Conservation (phyloP, 2,329 filamentous ascomycete genomes). For the Westerdykella sp. region DNA sequence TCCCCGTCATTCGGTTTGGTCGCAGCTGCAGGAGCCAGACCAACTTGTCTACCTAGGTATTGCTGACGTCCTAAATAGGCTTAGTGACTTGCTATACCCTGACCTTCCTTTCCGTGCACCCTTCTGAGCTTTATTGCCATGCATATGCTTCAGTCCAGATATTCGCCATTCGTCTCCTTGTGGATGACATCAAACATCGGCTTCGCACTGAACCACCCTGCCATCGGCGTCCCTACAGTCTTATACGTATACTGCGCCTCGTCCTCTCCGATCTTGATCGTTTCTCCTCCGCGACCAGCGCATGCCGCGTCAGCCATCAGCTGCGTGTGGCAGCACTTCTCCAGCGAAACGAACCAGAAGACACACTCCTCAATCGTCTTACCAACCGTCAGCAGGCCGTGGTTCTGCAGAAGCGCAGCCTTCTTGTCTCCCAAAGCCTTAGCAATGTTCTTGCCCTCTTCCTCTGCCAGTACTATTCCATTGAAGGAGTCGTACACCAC, state of each 20-base stretch:
- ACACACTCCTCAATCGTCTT: slow-evolving; percentile 46
- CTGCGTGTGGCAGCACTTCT: slow-evolving; percentile 51
- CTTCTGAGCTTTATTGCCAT: background rate
- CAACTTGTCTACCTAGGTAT: too few relatives aligned
- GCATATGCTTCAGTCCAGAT: slow-evolving; percentile 39
- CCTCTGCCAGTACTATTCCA: slow-evolving; percentile 47
- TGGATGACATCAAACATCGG: slow-evolving; percentile 66
- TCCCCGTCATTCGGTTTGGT: too few relatives aligned
- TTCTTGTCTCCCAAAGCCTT: slow-evolving; percentile 45
- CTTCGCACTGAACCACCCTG: slow-evolving; percentile 66
- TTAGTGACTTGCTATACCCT: too few relatives aligned
- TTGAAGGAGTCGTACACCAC: slow-evolving; percentile 50
- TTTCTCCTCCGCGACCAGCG: slow-evolving; percentile 55
- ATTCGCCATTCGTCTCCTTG: slow-evolving; percentile 53
- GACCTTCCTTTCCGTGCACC: background rate
- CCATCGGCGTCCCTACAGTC: slow-evolving; percentile 54
- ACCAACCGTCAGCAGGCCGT: slow-evolving; percentile 48
- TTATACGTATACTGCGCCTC: slow-evolving; percentile 64
- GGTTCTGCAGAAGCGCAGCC: slow-evolving; percentile 50
- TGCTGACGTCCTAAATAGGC: too few relatives aligned
- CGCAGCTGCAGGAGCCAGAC: too few relatives aligned
- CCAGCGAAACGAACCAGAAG: slow-evolving; percentile 50
- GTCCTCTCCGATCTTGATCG: slow-evolving; percentile 60
- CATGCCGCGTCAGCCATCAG: slow-evolving; percentile 51
- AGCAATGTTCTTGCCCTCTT: slow-evolving; percentile 51